Base-by-base conservation (phyloP, 2,329 filamentous ascomycete species). In the Lasiodiplodia gonubiensis region DNA sequence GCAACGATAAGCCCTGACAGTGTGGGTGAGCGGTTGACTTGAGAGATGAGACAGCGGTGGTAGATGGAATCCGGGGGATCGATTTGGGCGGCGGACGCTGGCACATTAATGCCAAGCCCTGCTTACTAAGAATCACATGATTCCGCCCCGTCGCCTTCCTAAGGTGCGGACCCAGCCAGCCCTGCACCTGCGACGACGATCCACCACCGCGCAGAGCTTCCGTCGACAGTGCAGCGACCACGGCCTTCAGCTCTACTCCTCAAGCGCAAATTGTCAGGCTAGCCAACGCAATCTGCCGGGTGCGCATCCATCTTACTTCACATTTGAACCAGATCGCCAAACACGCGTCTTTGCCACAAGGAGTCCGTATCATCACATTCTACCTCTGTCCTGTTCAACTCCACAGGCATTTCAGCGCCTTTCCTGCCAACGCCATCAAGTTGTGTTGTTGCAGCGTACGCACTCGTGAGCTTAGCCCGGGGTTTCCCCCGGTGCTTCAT, bases 61-160 rank as follows among this genome's bases (percentile, higher is more conserved):
- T 61, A 18, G 63, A 54, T 54, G 39, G 12, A 18, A 66, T 57
- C 39, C 39, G 52, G 64, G 51, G 52, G 64, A 66, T 66, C 42
- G 64, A 57, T 66, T 42, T 33, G 39, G 64, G 53, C 64, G 64
- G 64, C 49, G 12, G 60, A 46, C 35, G 48, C 60, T 14, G 48
- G 60, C 33, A 27, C 12, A 3, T 25, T 4, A 33, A n/a, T 42
- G 64, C 64, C 53, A 57, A 57, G 37, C n/a, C n/a, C 6, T 1
- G 16, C 23, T 49, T 55, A 57, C 18, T 66, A 35, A 64, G 52
- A 18, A n/a, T 6, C 30, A 30, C n/a, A 18, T 37, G 53, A 7
- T 12, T 0, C 7, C 7, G 42, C 18, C 6, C 42, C 18, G 7
- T 33, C 7, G 8, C 30, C 30, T 10, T 21, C 3, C 6, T 4